Evolutionary conservation across 2,329 filamentous ascomycete species (phyloP).

Genomic region (Penicillium sclerotigenum): DNA sequence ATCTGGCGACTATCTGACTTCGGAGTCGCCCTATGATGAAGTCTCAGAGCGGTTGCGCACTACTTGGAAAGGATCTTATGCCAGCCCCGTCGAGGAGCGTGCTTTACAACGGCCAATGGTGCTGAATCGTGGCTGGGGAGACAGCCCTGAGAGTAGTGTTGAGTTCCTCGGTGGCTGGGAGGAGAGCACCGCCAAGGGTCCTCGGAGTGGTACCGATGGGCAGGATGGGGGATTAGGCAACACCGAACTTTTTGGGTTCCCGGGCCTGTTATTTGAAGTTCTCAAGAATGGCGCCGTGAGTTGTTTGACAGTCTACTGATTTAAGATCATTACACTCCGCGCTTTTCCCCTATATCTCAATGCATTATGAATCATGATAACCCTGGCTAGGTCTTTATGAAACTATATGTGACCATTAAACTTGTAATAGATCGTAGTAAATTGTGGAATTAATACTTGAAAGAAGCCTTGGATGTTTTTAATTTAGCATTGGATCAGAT

Average conservation of each 20-base stretch:
- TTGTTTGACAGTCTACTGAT: slow-evolving; percentile 80
- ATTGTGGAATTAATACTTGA: too few relatives aligned
- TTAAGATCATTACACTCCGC: not conserved
- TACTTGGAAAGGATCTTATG: slow-evolving; percentile 67
- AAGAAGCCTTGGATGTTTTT: too few relatives aligned
- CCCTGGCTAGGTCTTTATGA: not conserved
- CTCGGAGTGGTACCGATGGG: slow-evolving; percentile 41
- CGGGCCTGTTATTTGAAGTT: slow-evolving; percentile 92
- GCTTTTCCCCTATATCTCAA: not conserved
- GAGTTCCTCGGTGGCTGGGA: slow-evolving; percentile 85
- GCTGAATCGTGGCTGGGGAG: slow-evolving; percentile 84
- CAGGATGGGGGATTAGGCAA: slow-evolving; percentile 60
- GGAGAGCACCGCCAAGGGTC: slow-evolving; percentile 57
- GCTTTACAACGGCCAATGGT: slow-evolving; percentile 67
- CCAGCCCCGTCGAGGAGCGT: slow-evolving; percentile 54
- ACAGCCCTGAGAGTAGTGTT: slow-evolving; percentile 84
- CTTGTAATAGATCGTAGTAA: too few relatives aligned
- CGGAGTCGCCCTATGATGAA: slow-evolving; percentile 73
- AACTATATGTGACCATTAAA: not conserved
- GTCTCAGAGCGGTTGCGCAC: slow-evolving; percentile 67
- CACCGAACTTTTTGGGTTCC: slow-evolving; percentile 89
- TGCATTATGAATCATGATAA: slow-evolving; percentile 10
- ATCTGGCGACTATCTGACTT: slow-evolving; percentile 54
- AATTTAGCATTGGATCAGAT: too few relatives aligned
- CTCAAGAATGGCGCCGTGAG: slow-evolving; percentile 88